Base-by-base conservation (phyloP, 148 eudicot species). In the Camellia granthamiana region DNA sequence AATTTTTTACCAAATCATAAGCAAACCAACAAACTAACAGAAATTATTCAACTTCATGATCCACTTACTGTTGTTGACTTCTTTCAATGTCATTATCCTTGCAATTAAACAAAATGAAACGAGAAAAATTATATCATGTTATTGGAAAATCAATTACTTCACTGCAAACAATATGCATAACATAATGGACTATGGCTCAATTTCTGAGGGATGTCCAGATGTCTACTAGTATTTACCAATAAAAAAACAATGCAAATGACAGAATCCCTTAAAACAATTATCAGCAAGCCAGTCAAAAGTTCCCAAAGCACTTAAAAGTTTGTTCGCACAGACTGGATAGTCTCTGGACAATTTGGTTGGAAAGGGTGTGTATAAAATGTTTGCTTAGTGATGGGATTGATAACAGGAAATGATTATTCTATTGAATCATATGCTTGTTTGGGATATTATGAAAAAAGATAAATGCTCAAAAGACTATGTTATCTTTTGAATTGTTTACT, bases 71-170 rank as follows among this genome's bases (percentile, higher is more conserved):
- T 60, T 60, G 21, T 42, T 49, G 16, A 72, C 30, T 18, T 74
- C 76, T 74, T 15, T 30, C 62, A 73, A 52, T 73, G 18, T 14
- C 63, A 21, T 58, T 41, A 41, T 16, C 77, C 65, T n/a, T 56
- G 14, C 15, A 8, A 58, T 6, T 41, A 42, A 59, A 11, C 23
- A 42, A 42, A 41, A 38, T 41, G 12, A 19, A 14, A 74, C n/a
- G 18, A 74, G 30, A 54, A 55, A 47, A 56, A 74, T 42, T 38
- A 30, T 15, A 21, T 23, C 76, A 18, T 15, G 46, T 54, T 9
- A 74, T 12, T 21, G 59, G 46, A 72, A 23, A 71, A 12, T 51
- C 42, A 51, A 5, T 55, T 6, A 74, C 62, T 6, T 41, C 62
- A 55, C 46, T 16, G 44, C 23, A 52, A 10, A 12, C 43, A 3